These are phyloP conservation scores for Rutstroemia sp. DNA, from an alignment of 2,329 filamentous ascomycete genomes.

Conservation along the genomic window DNA sequence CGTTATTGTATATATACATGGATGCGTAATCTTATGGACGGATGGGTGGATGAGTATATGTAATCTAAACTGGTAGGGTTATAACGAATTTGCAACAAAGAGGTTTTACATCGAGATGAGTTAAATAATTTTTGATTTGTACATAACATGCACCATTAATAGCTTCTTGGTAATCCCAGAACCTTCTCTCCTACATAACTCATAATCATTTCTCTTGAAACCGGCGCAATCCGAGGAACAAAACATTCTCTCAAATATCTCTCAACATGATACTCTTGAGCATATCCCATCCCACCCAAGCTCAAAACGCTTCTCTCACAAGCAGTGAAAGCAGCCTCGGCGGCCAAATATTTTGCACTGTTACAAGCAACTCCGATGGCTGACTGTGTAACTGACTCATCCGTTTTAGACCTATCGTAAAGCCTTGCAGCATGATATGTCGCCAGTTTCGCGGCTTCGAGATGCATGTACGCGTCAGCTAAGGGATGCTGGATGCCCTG, in stretches of 20 bases:
- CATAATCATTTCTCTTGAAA: conserved; percentile 67
- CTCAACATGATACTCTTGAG: conserved; percentile 58
- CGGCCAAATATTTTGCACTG: conserved; percentile 64
- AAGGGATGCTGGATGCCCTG: conserved; percentile 60
- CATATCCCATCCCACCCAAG: conserved; percentile 59
- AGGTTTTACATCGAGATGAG: no score
- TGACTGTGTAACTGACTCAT: conserved; percentile 43
- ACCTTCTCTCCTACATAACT: conserved; percentile 66
- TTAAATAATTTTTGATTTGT: no score
- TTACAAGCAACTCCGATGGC: conserved; percentile 59
- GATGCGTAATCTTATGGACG: no score
- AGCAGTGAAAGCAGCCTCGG: conserved; percentile 54
- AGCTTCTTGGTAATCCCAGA: conserved; percentile 59
- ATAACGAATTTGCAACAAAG: no score
- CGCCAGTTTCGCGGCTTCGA: conserved; percentile 58
- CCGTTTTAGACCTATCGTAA: conserved; percentile 48
- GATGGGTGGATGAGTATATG: no score
- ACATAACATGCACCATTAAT: conserved; percentile 33
- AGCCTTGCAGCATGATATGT: conserved; percentile 58
- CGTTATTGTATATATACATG: no score
- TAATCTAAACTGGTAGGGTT: no score
- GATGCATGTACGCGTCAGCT: conserved; percentile 56
- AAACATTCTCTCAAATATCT: conserved; percentile 58
- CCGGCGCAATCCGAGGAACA: conserved; percentile 56
- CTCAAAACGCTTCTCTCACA: conserved; percentile 54